phyloP scores from a whole-genome alignment of 2,329 filamentous ascomycete genomes.

The Knufia petricola region DNA sequence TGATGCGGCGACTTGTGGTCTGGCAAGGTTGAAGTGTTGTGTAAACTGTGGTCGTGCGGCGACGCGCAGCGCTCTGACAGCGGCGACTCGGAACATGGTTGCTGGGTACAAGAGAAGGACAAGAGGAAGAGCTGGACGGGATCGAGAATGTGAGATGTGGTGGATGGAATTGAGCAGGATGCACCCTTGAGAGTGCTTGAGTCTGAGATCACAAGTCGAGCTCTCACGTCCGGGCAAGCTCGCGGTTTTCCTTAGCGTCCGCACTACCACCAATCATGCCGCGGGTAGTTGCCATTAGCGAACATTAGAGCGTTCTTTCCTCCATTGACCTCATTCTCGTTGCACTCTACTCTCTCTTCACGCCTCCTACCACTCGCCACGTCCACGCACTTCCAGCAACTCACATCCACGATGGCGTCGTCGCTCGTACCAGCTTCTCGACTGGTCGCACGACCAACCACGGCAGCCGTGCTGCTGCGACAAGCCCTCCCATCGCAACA shows the following conservation, averaged over 20 bases:
- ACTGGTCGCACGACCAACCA: slow-evolving; percentile 34
- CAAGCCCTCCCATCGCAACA: slow-evolving; percentile 22
- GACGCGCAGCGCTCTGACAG: slow-evolving; percentile 65
- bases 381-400: slow-evolving; percentile 14
- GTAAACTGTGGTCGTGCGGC: slow-evolving; percentile 40
- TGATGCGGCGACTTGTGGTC: slow-evolving; percentile 49
- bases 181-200: slow-evolving; percentile 12
- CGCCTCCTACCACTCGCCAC: background rate
- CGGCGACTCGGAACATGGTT: slow-evolving; percentile 81
- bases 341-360: background rate
- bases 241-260: background rate
- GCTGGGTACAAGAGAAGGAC: slow-evolving; percentile 17
- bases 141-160: slow-evolving; percentile 7
- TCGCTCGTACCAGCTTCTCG: slow-evolving; percentile 34
- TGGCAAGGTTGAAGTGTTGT: slow-evolving; percentile 46
- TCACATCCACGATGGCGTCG: slow-evolving; percentile 34
- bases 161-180: slow-evolving; percentile 13
- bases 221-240: background rate
- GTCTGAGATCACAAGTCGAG: background rate
- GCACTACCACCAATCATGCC: background rate
- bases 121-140: slow-evolving; percentile 8
- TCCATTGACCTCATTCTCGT: background rate
- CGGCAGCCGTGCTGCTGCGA: slow-evolving; percentile 24
- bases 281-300: background rate
- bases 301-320: background rate